Percentiles rank a stretch among this genome's conserved stretches.
Conservation (phyloP, 2,329 filamentous ascomycete species). For the Nemania sp. region DNA sequence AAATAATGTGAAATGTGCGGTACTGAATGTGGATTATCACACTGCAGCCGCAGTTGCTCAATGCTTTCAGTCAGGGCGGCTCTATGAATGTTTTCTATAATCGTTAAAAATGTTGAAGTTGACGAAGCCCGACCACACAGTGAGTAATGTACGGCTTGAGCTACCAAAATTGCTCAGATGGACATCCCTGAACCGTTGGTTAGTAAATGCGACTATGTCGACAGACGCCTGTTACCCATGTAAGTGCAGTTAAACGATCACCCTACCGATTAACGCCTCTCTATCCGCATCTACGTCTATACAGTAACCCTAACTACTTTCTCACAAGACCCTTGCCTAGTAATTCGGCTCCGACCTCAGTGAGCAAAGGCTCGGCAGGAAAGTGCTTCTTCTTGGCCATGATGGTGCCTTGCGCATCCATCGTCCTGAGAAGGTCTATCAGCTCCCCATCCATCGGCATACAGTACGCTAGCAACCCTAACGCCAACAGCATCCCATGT, state of each 20-base stretch:
- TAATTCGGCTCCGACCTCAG: conserved; percentile 56
- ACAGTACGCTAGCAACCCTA: conserved; percentile 77
- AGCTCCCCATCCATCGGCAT: conserved; percentile 72
- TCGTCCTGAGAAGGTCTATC: conserved; percentile 74
- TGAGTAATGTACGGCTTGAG: too few species aligned
- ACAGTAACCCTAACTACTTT: conserved; percentile 19
- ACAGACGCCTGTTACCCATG: too few species aligned
- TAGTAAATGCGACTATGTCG: too few species aligned
- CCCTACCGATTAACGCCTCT: background rate
- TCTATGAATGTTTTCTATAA: too few species aligned
- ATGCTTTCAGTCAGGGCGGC: too few species aligned
- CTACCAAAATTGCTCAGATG: too few species aligned
- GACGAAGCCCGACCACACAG: too few species aligned
- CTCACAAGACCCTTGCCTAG: conserved; percentile 54
- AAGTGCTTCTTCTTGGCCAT: conserved; percentile 60
- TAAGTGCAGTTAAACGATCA: background rate
- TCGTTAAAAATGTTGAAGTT: too few species aligned
- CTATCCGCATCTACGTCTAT: background rate
- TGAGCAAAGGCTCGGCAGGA: conserved; percentile 59
- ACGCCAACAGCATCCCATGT: conserved; percentile 73
- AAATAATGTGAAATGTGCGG: too few species aligned
- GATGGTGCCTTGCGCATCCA: conserved; percentile 73
- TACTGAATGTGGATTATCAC: too few species aligned
- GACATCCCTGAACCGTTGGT: too few species aligned
- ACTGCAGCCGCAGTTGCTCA: too few species aligned